Evolutionary conservation across 2,329 filamentous ascomycete species (phyloP).

Genomic region (Phialophora verrucosa): DNA sequence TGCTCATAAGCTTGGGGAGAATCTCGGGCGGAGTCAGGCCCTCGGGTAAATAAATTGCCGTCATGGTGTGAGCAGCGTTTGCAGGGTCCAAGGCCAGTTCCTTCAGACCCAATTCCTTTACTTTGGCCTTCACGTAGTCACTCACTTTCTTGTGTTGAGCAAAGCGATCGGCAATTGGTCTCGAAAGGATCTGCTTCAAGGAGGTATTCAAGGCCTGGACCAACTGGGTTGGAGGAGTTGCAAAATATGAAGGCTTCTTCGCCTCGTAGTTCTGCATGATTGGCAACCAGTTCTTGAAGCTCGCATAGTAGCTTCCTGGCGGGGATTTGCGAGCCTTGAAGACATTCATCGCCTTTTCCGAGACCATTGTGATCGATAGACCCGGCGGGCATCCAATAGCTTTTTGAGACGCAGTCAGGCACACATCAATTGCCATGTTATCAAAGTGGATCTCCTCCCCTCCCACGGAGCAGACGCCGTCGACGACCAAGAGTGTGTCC

Average conservation of each 20-base stretch:
- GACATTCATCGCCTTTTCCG: slow-evolving; percentile 79
- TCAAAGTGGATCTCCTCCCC: slow-evolving; percentile 97
- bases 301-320: slow-evolving; percentile 89
- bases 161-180: slow-evolving; percentile 81
- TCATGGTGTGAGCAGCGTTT: slow-evolving; percentile 97
- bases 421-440: slow-evolving; percentile 89
- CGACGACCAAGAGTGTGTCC: slow-evolving; percentile 87
- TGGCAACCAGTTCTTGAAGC: slow-evolving; percentile 95
- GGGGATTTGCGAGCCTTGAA: slow-evolving; percentile 82
- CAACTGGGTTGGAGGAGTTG: slow-evolving; percentile 92
- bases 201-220: slow-evolving; percentile 91
- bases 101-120: slow-evolving; percentile 80
- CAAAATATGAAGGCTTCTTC: slow-evolving; percentile 97
- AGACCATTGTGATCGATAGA: slow-evolving; percentile 92
- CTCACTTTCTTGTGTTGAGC: slow-evolving; percentile 78
- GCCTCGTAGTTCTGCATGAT: slow-evolving; percentile 99
- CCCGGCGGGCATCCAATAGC: slow-evolving; percentile 95
- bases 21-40: slow-evolving; percentile 79
- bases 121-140: slow-evolving; percentile 82
- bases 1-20: slow-evolving; percentile 81
- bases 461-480: slow-evolving; percentile 96
- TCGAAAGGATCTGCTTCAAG: slow-evolving; percentile 81
- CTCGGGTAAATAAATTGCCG: slow-evolving; percentile 92
- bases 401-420: slow-evolving; percentile 94
- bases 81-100: slow-evolving; percentile 84